Conservation (phyloP, 2,329 filamentous ascomycete genomes). For the Cercospora berteroae region DNA sequence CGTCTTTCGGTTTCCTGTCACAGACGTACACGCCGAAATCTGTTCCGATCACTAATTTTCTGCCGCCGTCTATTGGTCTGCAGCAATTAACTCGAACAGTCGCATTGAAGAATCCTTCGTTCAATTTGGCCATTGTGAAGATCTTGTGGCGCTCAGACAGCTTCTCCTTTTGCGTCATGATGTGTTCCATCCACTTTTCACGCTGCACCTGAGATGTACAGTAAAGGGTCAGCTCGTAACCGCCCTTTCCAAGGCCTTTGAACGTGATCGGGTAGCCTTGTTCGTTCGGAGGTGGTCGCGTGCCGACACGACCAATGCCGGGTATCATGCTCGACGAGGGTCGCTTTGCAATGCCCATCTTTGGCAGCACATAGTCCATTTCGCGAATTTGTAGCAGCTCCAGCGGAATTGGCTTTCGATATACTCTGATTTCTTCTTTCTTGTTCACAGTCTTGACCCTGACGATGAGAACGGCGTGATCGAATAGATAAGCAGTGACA, state of each 20-base stretch:
- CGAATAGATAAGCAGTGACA: conserved; percentile 92
- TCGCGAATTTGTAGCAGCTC: conserved; percentile 91
- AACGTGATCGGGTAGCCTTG: conserved; percentile 95
- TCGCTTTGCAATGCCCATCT: conserved; percentile 74
- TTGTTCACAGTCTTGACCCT: conserved; percentile 90
- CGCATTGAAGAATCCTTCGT: conserved; percentile 86
- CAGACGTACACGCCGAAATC: conserved; percentile 91
- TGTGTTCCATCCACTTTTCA: conserved; percentile 96
- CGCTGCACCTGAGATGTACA: conserved; percentile 80
- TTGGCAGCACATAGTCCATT: conserved; percentile 94
- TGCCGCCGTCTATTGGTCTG: conserved; percentile 89
- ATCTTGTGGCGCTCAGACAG: conserved; percentile 73
- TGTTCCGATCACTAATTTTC: conserved; percentile 91
- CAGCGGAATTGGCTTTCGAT: conserved; percentile 89
- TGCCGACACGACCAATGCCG: conserved; percentile 52
- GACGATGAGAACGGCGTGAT: conserved; percentile 90
- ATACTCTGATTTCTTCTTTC: conserved; percentile 90
- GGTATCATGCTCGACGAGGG: conserved; percentile 81
- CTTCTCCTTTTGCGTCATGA: conserved; percentile 84
- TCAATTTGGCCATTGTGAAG: conserved; percentile 66
- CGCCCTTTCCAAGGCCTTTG: conserved; percentile 89
- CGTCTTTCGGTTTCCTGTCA: conserved; percentile 83
- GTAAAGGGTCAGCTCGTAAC: conserved; percentile 87
- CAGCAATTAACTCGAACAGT: conserved; percentile 91
- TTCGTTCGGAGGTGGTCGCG: conserved; percentile 53